Conservation (phyloP, 2,329 filamentous ascomycete species). For the Fusarium drepaniforme region DNA sequence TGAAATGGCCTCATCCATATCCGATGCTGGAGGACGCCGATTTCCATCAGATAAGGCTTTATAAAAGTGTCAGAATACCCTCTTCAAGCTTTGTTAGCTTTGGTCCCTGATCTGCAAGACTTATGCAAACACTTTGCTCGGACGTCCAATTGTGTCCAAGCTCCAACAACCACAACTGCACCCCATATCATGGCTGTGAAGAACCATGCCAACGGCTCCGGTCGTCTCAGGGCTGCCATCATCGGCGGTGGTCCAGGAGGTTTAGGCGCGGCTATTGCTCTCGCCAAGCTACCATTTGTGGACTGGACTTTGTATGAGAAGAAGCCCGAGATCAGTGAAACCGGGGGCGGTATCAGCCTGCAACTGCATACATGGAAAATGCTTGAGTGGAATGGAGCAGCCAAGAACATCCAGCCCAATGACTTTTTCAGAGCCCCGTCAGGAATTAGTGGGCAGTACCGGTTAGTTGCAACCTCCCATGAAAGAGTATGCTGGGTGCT, state of each 20-base stretch:
- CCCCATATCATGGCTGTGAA: constrained; percentile 31
- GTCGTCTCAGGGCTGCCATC: constrained; percentile 38
- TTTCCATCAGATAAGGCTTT: background rate
- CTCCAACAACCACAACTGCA: background rate
- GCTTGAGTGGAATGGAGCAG: constrained; percentile 48
- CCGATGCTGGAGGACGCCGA: background rate
- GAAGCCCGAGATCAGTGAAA: constrained; percentile 51
- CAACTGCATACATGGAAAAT: constrained; percentile 52
- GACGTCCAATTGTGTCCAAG: background rate
- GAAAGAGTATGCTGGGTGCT: background rate
- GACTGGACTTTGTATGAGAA: constrained; percentile 52
- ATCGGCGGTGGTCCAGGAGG: constrained; percentile 47
- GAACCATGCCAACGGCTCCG: constrained; percentile 23
- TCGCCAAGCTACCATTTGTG: constrained; percentile 45
- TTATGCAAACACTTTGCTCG: background rate
- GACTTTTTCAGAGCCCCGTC: constrained; percentile 48
- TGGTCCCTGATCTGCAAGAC: background rate
- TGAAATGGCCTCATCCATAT: constrained; percentile 31
- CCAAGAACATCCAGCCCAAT: constrained; percentile 46
- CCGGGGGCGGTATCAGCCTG: constrained; percentile 52
- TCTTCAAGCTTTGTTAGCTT: background rate
- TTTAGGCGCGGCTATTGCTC: constrained; percentile 48
- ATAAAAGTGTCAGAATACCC: background rate
- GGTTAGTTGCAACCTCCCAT: constrained; percentile 20
- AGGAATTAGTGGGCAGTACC: constrained; percentile 41